Evolutionary conservation across 441 rosid genomes (phyloP), one percentile per base, ranked within the genome.

Genomic region (Gossypium gossypioides): DNA sequence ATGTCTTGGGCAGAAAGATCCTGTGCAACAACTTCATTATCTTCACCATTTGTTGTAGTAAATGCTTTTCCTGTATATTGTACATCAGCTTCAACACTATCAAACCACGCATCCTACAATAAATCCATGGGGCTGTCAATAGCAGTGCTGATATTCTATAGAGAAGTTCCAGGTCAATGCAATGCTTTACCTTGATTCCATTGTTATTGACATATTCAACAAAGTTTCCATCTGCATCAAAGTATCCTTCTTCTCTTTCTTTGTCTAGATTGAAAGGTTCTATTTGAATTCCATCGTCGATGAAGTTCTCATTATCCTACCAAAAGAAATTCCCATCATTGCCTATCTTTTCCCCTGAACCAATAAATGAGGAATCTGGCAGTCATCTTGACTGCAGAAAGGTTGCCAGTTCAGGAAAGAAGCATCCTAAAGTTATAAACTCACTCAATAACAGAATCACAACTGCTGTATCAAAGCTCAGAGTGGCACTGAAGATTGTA

Each of bases 181-280:
- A 34, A 50, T 3, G 29, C 73, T 54, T 72, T 76, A 92, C 99
- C 97, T 88, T 89, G 78, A 81, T 72, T 77, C 92, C 95, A 37
- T 86, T 91, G 21, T 83, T 90, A 62, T 71, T 68, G 75, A 88
- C 88, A 81, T 92, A 95, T 76, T 95, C 97, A 52, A 95, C 93
- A 83, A 86, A 95, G 81, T 91, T 92, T 62, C 98, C 99, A 3
- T 83, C 78, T 1, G 77, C 91, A 81, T 95, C 99, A 83, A 95
- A 92, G 79, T 91, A 95, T 19, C 99, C 99, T 82, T 95, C 98
- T 82, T 95, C 95, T 74, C 96, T 89, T 86, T 95, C 99, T 78
- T 84, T 83, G 63, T 88, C 81, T 72, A 95, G 84, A 84, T 94
- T 95, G 77, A 95, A 95, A 67, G 98, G 98, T 72, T 95, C 99